These are phyloP conservation scores for Populus nigra DNA, from an alignment of 345 rosid species.

Conservation along the genomic window DNA sequence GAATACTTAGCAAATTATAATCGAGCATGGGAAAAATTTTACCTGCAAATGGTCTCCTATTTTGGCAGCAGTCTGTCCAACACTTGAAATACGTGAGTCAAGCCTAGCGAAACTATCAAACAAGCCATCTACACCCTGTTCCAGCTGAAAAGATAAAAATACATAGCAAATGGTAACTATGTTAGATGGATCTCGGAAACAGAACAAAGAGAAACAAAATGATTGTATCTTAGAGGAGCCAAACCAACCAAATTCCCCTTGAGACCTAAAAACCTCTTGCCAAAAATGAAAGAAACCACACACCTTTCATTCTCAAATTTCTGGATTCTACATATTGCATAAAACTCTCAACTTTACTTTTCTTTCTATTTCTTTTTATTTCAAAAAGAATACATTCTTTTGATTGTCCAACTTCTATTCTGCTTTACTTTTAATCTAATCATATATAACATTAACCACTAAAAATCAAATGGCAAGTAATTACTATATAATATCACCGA, in stretches of 20 bases:
- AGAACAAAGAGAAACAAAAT: background rate
- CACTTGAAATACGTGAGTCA: slow-evolving; percentile 94
- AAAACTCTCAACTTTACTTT: background rate
- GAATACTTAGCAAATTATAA: background rate
- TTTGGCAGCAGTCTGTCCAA: slow-evolving; percentile 99
- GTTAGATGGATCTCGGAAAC: background rate
- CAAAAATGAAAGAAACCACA: background rate
- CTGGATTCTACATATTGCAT: too few relatives aligned
- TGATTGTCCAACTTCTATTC: background rate
- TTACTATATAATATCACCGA: background rate
- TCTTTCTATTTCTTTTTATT: background rate
- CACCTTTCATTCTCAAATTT: too few relatives aligned
- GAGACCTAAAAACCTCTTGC: background rate
- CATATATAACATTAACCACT: background rate
- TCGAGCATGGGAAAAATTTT: slow-evolving; percentile 11
- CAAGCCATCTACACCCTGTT: slow-evolving; percentile 91
- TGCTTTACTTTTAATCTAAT: background rate
- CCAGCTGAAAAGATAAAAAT: slow-evolving; percentile 49
- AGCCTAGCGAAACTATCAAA: slow-evolving; percentile 87
- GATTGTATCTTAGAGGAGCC: background rate
- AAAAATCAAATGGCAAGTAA: background rate
- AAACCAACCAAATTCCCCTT: background rate
- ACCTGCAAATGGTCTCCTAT: slow-evolving; percentile 99
- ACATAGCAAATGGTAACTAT: background rate
- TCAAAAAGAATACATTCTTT: background rate